Base-by-base conservation (phyloP, 495 filamentous ascomycete genomes). In the Echria macrotheca region DNA sequence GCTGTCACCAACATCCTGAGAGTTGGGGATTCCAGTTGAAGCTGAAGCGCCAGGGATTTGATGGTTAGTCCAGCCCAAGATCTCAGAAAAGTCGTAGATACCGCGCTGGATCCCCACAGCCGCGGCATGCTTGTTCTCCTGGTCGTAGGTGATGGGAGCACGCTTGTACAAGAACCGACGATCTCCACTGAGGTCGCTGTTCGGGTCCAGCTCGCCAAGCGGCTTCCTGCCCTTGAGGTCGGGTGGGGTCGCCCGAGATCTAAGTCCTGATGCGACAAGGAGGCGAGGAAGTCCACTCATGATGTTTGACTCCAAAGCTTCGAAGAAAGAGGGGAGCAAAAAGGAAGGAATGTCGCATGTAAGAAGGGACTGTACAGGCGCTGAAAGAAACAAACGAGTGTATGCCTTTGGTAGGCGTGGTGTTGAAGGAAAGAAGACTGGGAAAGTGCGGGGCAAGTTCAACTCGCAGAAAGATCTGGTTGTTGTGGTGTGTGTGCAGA, bases 81-180 rank as follows among this genome's bases (percentile, higher is more conserved):
- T 51, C 17, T 67, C 57, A 12, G 52, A 17, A 9, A 42, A 17
- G 14, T 58, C 45, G 40, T 65, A 60, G 12, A 53, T 47, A 11
- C 56, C 59, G 8, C 47, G 24, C 3, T 33, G 22, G 1, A 65
- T 31, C 11, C 62, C 61, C 0, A 45, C 38, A 0, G 56, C 1
- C 1, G 60, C 40, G 0, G 56, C 52, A 4, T 18, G 29, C 25
- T 52, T 26, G 46, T 63, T 67, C 26, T 67, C 61, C 38, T 58
- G 28, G 2, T 59, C 55, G 11, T 48, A 57, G 8, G 49, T 52
- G 9, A 63, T 63, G 25, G 61, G 59, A 0, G 35, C 44, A 10
- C 57, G 55, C 44, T 50, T 54, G 45, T 15, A 37, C n/a, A n/a
- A n/a, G 0, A 38, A 8, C n/a, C 40, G 21, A n/a, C 49, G 53